Evolutionary conservation across 805 yeast genomes (phyloP), one percentile per base, ranked within the genome.

Genomic region (Candida ascalaphidarum): DNA sequence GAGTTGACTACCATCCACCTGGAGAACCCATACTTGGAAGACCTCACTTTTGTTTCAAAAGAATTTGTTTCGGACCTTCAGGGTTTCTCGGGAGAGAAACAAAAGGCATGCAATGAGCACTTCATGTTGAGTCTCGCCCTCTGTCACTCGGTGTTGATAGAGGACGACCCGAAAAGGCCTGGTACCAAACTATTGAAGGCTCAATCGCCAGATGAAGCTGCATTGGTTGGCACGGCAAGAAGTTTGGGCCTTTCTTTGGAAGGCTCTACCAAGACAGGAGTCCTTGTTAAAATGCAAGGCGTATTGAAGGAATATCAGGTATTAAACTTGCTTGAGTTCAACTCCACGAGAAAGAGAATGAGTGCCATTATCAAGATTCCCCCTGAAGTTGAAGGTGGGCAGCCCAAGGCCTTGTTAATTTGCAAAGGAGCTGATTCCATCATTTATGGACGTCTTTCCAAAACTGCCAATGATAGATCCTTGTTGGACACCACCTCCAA

Each of bases 341-440:
- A 82, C 43, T 81, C 92, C 6, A 79, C 92, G 0, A 74, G 94
- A 61, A 81, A 81, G 58, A 76, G 94, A 66, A 81, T 81, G 94
- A 78, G 88, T 66, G 81, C 82, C 11, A 77, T 81, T 37, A 66
- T 81, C 21, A 80, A 79, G 48, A 62, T 82, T 22, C 86, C 86
- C 1, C 73, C 61, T 14, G 68, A 69, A 27, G 36, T 37, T 9
- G 33, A 24, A 5, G 31, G 32, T 2, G 55, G 37, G 9, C 58
- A 52, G 25, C 57, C 65, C 8, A 74, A 65, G 29, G 84, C 80
- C 1, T 53, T 81, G 23, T 57, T 81, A 39, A 72, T 81, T 32
- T 81, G 89, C 60, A 82, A 82, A 53, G 94, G 94, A 58, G 94
- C 94, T 2, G 94, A 82, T 55, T 77, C 85, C 17, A 69, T 81